Evolutionary conservation across 352 stramenopile species (phyloP), one percentile per base, ranked within the genome.

Genomic region (Phytophthora crassamura): DNA sequence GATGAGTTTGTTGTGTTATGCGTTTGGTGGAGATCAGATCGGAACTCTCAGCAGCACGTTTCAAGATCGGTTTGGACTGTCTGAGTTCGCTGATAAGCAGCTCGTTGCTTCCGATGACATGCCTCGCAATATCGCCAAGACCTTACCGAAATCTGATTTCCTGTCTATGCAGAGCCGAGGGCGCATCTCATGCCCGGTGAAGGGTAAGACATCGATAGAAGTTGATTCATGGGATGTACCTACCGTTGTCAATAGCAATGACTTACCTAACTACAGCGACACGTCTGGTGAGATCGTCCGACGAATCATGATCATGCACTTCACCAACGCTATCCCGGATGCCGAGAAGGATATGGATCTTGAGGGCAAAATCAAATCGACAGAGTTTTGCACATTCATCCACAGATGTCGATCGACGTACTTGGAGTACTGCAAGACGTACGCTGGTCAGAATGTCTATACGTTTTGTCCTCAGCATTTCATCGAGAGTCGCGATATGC

Each of bases 111-210:
- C 25, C 4, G 43, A 51, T 39, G 43, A 51, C 15, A 51, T 51
- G 43, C 42, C 42, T 15, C 22, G 12, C 5, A 51, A 51, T 39
- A 10, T 51, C 7, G 43, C 43, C 2, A 51, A 51, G 28, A 51
- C 43, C 3, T 14, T 51, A 5, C 43, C 43, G 2, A 51, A 51
- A 14, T 36, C 43, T 4, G 43, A 51, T 22, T 51, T 51, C 28
- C 15, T 51, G 5, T 38, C 25, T 4, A 51, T 51, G 43, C 25
- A 38, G 14, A 39, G 11, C 5, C 43, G 43, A 4, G 43, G 43
- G 1, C 28, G 25, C 5, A 38, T 51, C 14, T 38, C 22, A 15
- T 51, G 43, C 14, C 43, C 43, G 5, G 43, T 51, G 1, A 51
- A 51, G 15, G 43, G 43, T 1, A 51, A 51, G 10, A 38, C 10